Evolutionary conservation across 108 stramenopile genomes (phyloP), one percentile per base, ranked within the genome.

Genomic region (Epipyxis sp.): DNA sequence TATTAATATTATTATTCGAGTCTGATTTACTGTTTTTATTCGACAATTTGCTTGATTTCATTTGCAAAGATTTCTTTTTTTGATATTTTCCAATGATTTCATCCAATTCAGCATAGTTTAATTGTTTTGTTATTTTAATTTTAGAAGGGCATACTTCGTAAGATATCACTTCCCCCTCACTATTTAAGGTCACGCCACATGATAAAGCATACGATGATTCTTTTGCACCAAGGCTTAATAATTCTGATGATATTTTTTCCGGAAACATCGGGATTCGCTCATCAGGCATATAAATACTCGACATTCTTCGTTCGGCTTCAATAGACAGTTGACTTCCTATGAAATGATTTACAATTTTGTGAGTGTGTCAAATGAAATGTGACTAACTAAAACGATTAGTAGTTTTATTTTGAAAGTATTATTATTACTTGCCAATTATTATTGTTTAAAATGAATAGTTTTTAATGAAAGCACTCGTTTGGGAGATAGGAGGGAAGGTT

Each of bases 201-300:
- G 61, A 65, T 32, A 65, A 32, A 13, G 61, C 61, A 3, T 10
- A 65, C 3, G 61, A 35, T 65, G 20, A 16, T 6, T 10, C 34
- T 13, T 29, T 16, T 35, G 61, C 61, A 37, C 34, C 61, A 10
- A 65, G 34, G 25, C 61, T 65, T 37, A 65, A 37, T 37, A 65
- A 37, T 65, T 65, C 35, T 6, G 3, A 13, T 65, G 61, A 13
- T 37, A 65, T 32, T 29, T 6, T 25, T 65, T 65, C 61, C 3
- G 61, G 61, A 13, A 65, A 37, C 61, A 65, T 65, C 25, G 61
- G 13, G 25, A 65, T 37, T 6, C 25, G 3, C 25, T 35, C 34
- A 65, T 65, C 61, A 65, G 61, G 61, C 61, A 65, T 65, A 65
- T 65, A 37, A 10, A 65, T 6, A 6, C 30, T 65, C 25, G 61